Base-by-base conservation (phyloP, 352 stramenopile species). In the Phytophthora cajani region DNA sequence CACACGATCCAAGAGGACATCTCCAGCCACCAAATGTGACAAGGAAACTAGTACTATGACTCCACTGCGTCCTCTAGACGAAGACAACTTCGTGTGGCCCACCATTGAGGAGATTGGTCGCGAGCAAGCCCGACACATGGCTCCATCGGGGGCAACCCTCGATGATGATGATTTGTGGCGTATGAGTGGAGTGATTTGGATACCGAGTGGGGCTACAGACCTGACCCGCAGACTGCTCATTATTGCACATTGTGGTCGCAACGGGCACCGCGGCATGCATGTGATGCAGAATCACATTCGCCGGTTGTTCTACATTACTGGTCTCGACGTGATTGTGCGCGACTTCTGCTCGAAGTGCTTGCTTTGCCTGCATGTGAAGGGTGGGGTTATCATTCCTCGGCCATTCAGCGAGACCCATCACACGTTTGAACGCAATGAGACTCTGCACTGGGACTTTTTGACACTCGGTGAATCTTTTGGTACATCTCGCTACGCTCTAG, bases 351-450 rank as follows among this genome's bases (percentile, higher is more conserved):
- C 9, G 44, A 69, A 58, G 25, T 71, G 56, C 49, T n/a, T 62
- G 33, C 64, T 71, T 8, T 71, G 49, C n/a, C 14, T 71, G 16
- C 64, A 71, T 32, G 64, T 71, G 0, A 71, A 71, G 11, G 55
- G 56, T 16, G 56, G 57, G 4, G 9, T 59, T 1, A 25, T 71
- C 1, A 54, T 63, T 36, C 57, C 58, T 6, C 50, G 64, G 25
- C 42, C 63, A 7, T 64, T 69, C 12, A 64, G 64, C 17, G 64
- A 72, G 16, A 72, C 51, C 0, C 58, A 72, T 8, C 21, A 58
- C 1, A 72, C 40, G 3, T 72, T 58, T 12, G 50, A 67, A 5
- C 64, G 57, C 7, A 67, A 67, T 9, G 40, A 9, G 5, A 58
- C 64, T 1, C 30, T 72, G 9, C 51, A 67, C 9, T 63, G 58